Conservation (phyloP, 2,329 filamentous ascomycete species). For the Aspergillus pseudoterreus region DNA sequence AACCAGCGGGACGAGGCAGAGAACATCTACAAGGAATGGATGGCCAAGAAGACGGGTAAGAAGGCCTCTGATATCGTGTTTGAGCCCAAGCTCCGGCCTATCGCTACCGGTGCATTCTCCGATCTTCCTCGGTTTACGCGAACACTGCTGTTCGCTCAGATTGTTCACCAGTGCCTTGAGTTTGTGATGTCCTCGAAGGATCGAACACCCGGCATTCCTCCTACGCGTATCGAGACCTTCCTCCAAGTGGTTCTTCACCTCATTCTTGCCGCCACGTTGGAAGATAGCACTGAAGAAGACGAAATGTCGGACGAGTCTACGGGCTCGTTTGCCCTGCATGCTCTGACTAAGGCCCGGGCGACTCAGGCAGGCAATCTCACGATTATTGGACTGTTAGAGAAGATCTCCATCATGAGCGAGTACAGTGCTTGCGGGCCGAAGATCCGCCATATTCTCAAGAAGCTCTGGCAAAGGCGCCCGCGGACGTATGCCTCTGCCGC, state of each 20-base stretch:
- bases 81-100: constrained; percentile 76
- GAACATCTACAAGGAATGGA: constrained; percentile 77
- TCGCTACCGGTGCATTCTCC: constrained; percentile 73
- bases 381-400: constrained; percentile 52
- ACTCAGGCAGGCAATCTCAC: constrained; percentile 41
- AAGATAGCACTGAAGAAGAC: constrained; percentile 65
- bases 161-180: constrained; percentile 82
- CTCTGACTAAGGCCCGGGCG: constrained; percentile 60
- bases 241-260: constrained; percentile 88
- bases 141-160: constrained; percentile 81
- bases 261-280: constrained; percentile 76
- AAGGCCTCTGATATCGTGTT: constrained; percentile 80
- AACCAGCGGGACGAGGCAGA: constrained; percentile 97
- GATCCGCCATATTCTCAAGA: constrained; percentile 75
- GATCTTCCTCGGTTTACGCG: constrained; percentile 74
- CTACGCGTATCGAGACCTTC: constrained; percentile 83
- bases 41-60: constrained; percentile 83
- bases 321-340: constrained; percentile 69
- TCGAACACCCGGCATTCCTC: constrained; percentile 69
- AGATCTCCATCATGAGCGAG: constrained; percentile 61
- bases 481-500: constrained; percentile 68
- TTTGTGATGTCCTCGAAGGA: constrained; percentile 70
- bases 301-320: constrained; percentile 45
- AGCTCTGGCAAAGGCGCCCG: constrained; percentile 79
- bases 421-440: constrained; percentile 82